A percentile compares a stretch with the other conserved stretches of the same genome.
Conservation (phyloP, 2,329 filamentous ascomycete genomes). For the Thielaviopsis euricoi region DNA sequence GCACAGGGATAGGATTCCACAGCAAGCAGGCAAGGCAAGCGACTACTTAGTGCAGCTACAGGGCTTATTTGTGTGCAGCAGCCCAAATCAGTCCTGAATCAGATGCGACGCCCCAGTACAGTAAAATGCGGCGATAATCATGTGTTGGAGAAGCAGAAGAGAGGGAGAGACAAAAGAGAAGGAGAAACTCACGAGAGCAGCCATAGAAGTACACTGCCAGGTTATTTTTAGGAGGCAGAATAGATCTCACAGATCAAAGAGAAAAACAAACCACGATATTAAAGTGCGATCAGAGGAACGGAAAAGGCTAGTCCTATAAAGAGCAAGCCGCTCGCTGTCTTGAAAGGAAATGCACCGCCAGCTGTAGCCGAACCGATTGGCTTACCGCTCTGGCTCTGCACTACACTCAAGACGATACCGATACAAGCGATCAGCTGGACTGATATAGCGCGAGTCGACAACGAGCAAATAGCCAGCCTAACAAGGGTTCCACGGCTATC, state of each 20-base stretch:
- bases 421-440: neutral
- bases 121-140: neutral
- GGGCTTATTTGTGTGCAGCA: neutral
- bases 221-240: too few species aligned
- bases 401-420: neutral
- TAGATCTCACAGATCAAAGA: neutral
- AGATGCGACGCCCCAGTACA: neutral
- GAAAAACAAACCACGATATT: neutral
- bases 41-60: neutral
- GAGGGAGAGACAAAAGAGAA: neutral
- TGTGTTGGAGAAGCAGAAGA: neutral
- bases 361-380: neutral
- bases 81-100: neutral
- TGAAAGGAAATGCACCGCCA: neutral
- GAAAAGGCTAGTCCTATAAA: neutral
- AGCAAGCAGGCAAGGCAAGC: neutral
- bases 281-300: neutral
- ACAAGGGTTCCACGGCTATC: too few species aligned
- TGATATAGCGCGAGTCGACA: slow-evolving; percentile 34
- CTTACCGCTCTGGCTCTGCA: neutral
- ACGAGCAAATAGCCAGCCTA: too few species aligned
- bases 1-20: neutral
- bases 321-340: neutral
- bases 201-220: neutral
- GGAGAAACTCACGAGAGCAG: slow-evolving; percentile 10